Evolutionary conservation across 108 stramenopile species (phyloP).

Genomic region (Mediolabrus comicus): DNA sequence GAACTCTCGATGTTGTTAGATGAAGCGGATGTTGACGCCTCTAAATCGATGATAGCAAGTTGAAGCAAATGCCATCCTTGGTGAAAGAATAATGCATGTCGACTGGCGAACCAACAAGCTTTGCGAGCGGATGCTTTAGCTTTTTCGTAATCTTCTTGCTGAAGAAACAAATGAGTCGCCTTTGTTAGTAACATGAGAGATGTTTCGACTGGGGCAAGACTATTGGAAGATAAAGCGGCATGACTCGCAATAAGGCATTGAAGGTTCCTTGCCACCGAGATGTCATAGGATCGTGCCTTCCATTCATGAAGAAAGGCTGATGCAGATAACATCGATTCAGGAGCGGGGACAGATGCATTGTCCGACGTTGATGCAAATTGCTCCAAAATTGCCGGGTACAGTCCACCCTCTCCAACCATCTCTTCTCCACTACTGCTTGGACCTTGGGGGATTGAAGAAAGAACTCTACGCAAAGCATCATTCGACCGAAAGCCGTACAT

Average conservation of each 20-base stretch:
- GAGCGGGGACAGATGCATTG: background rate
- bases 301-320: slow-evolving; percentile 39
- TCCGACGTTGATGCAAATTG: background rate
- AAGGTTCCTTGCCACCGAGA: slow-evolving; percentile 20
- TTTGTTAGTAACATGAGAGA: slow-evolving; percentile 17
- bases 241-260: slow-evolving; percentile 31
- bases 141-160: slow-evolving; percentile 14
- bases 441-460: slow-evolving; percentile 22
- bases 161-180: slow-evolving; percentile 24
- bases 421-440: slow-evolving; percentile 10
- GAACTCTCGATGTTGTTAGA: slow-evolving; percentile 33
- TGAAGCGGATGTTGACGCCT: slow-evolving; percentile 34
- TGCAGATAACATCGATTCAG: slow-evolving; percentile 26
- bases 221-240: slow-evolving; percentile 24
- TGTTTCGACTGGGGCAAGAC: slow-evolving; percentile 18
- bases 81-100: slow-evolving; percentile 38
- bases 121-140: slow-evolving; percentile 26
- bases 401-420: slow-evolving; percentile 13
- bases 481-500: slow-evolving; percentile 54
- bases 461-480: slow-evolving; percentile 25
- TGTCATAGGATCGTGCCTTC: slow-evolving; percentile 35
- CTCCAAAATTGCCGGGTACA: background rate
- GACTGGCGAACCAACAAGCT: slow-evolving; percentile 26
- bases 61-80: slow-evolving; percentile 57
- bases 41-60: slow-evolving; percentile 55